phyloP scores from a whole-genome alignment of 2,329 filamentous ascomycete species.

The Emmonsiellopsis sp. region DNA sequence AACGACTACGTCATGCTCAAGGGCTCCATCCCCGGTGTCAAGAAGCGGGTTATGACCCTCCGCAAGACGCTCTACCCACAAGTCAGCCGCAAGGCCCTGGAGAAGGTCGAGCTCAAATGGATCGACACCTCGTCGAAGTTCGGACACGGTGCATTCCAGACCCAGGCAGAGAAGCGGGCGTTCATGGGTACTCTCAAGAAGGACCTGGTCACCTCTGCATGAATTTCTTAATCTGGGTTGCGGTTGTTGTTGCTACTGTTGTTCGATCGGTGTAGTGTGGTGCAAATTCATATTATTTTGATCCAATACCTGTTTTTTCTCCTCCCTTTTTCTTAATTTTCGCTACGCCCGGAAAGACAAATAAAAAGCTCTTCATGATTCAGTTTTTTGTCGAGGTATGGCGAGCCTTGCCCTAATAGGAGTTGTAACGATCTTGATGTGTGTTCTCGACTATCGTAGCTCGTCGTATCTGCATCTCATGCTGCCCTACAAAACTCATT shows the following conservation, averaged over 20 bases:
- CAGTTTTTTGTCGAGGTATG: not conserved
- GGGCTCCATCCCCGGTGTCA: conserved; percentile 93
- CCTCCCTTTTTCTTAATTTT: not conserved
- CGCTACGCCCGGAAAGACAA: not conserved
- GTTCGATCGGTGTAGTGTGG: conserved; percentile 4
- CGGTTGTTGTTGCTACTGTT: not conserved
- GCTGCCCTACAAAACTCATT: no score
- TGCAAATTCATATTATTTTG: conserved; percentile 3
- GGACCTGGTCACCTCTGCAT: conserved; percentile 54
- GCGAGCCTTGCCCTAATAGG: no score
- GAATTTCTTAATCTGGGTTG: conserved; percentile 6
- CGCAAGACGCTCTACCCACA: conserved; percentile 98
- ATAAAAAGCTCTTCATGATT: not conserved
- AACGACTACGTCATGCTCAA: conserved; percentile 99
- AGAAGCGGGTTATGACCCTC: conserved; percentile 99
- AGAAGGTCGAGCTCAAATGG: conserved; percentile 99
- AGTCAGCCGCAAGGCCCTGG: conserved; percentile 87
- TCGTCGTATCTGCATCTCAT: no score
- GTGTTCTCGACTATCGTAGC: no score
- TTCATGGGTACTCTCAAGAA: conserved; percentile 99
- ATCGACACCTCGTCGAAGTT: conserved; percentile 99
- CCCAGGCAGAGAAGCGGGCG: conserved; percentile 92
- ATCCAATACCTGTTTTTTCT: conserved; percentile 1
- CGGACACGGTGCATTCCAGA: conserved; percentile 99
- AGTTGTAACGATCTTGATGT: no score